Percentiles rank a stretch among this genome's conserved stretches.
Evolutionary conservation across 2,329 filamentous ascomycete genomes (phyloP).

Genomic region (Dendrostoma leiphaemia): DNA sequence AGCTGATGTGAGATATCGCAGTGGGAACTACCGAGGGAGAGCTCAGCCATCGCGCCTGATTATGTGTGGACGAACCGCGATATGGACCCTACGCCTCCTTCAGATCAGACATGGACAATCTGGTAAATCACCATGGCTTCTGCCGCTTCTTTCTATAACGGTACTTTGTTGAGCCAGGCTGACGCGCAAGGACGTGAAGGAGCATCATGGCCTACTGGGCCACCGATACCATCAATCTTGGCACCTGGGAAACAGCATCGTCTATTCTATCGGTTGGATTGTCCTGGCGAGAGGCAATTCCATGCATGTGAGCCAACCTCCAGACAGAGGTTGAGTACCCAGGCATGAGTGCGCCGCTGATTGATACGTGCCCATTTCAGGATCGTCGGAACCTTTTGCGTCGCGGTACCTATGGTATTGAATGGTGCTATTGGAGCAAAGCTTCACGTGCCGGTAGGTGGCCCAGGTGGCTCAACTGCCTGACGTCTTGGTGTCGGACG

Average conservation of each 20-base stretch:
- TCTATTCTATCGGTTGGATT: constrained; percentile 33
- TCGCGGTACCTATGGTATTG: constrained; percentile 51
- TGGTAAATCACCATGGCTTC: no score
- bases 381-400: constrained; percentile 59
- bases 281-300: constrained; percentile 28
- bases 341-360: constrained; percentile 49
- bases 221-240: constrained; percentile 33
- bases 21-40: constrained; percentile 12
- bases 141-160: no score
- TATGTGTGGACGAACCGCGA: constrained; percentile 25
- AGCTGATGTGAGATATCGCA: not conserved
- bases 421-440: constrained; percentile 46
- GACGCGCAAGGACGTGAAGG: no score
- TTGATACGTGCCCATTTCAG: constrained; percentile 29
- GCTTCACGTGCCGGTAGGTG: constrained; percentile 36
- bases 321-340: accelerated
- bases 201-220: constrained; percentile 36
- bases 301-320: constrained; percentile 25
- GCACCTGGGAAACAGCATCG: constrained; percentile 34
- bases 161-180: no score
- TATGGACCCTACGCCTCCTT: constrained; percentile 34
- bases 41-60: constrained; percentile 5
- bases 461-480: no score
- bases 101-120: constrained; percentile 36
- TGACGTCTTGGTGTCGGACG: no score